phyloP scores from a whole-genome alignment of 129 eudicot genomes.

The carrot (Daucus carota) region DNA sequence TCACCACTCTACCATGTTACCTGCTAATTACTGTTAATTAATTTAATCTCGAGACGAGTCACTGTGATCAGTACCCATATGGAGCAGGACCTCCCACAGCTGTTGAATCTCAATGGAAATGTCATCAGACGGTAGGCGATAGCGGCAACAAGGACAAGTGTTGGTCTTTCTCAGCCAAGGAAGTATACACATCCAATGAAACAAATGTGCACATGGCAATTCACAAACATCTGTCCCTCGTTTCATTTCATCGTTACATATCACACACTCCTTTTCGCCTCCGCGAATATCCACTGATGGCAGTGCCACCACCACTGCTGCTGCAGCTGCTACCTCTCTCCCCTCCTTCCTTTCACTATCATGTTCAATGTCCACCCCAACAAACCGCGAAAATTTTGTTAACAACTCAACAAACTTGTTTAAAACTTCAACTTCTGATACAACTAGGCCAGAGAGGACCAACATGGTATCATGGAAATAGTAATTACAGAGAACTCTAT shows the following conservation, averaged over 20 bases:
- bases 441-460: constrained; percentile 28
- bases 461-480: constrained; percentile 33
- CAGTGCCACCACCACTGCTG: constrained; percentile 72
- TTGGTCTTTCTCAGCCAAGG: constrained; percentile 78
- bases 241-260: constrained; percentile 76
- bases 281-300: constrained; percentile 55
- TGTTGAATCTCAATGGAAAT: constrained; percentile 73
- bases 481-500: constrained; percentile 13
- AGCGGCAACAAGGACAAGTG: constrained; percentile 91
- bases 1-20: neutral
- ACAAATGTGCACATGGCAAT: constrained; percentile 79
- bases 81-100: constrained; percentile 62
- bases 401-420: constrained; percentile 50
- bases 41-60: neutral
- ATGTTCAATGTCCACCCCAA: constrained; percentile 28
- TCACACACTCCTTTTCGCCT: constrained; percentile 51
- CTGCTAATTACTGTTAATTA: neutral
- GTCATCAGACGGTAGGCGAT: constrained; percentile 72
- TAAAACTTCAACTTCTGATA: constrained; percentile 35
- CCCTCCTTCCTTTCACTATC: constrained; percentile 22
- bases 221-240: constrained; percentile 81
- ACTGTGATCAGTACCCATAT: constrained; percentile 26
- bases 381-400: constrained; percentile 53
- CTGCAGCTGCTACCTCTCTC: constrained; percentile 56
- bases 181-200: constrained; percentile 88